phyloP scores from a whole-genome alignment of 2,329 filamentous ascomycete species.

The Fusarium ambrosium region DNA sequence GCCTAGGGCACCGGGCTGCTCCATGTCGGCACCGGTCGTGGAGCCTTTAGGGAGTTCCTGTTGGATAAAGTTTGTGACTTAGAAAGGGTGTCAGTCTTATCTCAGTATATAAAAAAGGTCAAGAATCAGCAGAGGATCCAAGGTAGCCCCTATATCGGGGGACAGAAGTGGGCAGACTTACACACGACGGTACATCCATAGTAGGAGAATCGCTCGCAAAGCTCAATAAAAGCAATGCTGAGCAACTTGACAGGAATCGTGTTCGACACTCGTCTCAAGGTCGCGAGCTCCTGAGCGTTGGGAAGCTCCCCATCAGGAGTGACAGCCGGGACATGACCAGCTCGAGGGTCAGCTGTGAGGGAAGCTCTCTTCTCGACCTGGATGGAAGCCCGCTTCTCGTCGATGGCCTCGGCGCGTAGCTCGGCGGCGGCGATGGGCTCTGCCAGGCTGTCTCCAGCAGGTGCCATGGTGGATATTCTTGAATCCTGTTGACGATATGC shows the following conservation, averaged over 20 bases:
- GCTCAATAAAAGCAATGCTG: slow-evolving; percentile 75
- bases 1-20: slow-evolving; percentile 67
- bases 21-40: slow-evolving; percentile 62
- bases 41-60: slow-evolving; percentile 68
- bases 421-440: slow-evolving; percentile 52
- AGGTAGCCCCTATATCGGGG: not conserved
- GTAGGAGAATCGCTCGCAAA: slow-evolving; percentile 81
- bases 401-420: slow-evolving; percentile 45
- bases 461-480: slow-evolving; percentile 42
- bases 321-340: not conserved
- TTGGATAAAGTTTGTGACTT: slow-evolving; percentile 74
- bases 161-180: slow-evolving; percentile 57
- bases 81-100: slow-evolving; percentile 1
- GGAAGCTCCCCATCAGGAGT: slow-evolving; percentile 34
- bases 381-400: slow-evolving; percentile 50
- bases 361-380: slow-evolving; percentile 49
- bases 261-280: slow-evolving; percentile 67
- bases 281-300: slow-evolving; percentile 58
- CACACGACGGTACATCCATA: slow-evolving; percentile 76
- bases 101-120: not conserved
- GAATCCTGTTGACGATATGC: not conserved
- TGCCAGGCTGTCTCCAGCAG: slow-evolving; percentile 51
- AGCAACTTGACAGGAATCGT: slow-evolving; percentile 71
- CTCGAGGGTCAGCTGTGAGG: slow-evolving; percentile 30
- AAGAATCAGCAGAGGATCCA: not conserved